Percentiles rank a stretch among this genome's conserved stretches.
These are phyloP conservation scores for Sporothrix humicola DNA, from an alignment of 2,329 filamentous ascomycete genomes.

Conservation along the genomic window DNA sequence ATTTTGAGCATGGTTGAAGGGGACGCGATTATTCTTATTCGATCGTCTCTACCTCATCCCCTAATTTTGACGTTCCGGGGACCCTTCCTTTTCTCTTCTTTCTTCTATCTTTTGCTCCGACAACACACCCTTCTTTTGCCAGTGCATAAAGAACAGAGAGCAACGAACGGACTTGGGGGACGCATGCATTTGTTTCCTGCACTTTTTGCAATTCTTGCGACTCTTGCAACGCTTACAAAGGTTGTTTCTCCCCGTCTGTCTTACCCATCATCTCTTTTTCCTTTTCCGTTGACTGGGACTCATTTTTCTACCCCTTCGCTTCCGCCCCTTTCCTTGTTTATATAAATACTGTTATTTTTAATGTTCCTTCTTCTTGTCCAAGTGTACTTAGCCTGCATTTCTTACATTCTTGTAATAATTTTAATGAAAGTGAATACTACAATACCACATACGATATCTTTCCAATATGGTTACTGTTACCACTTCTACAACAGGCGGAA, in stretches of 20 bases:
- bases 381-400: constrained; percentile 19
- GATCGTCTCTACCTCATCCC: background rate
- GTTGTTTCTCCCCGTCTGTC: background rate
- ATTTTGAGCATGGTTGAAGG: background rate
- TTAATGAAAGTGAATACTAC: constrained; percentile 24
- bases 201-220: background rate
- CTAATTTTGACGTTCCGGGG: constrained; percentile 23
- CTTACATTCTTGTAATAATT: constrained; percentile 28
- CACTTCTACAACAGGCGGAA: too few relatives aligned
- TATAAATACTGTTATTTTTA: constrained; percentile 16
- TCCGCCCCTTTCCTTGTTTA: background rate
- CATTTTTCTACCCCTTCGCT: constrained; percentile 1
- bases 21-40: background rate
- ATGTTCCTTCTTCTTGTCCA: constrained; percentile 8
- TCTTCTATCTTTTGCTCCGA: background rate
- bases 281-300: constrained; percentile 13
- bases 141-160: background rate
- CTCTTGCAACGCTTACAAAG: background rate
- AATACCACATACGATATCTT: background rate
- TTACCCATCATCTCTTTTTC: constrained; percentile 1
- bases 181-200: background rate
- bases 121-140: background rate
- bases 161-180: background rate
- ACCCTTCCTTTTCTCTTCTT: background rate
- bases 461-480: background rate